These are phyloP conservation scores for Corchorus olitorius DNA, from an alignment of 345 rosid species.

Conservation along the genomic window DNA sequence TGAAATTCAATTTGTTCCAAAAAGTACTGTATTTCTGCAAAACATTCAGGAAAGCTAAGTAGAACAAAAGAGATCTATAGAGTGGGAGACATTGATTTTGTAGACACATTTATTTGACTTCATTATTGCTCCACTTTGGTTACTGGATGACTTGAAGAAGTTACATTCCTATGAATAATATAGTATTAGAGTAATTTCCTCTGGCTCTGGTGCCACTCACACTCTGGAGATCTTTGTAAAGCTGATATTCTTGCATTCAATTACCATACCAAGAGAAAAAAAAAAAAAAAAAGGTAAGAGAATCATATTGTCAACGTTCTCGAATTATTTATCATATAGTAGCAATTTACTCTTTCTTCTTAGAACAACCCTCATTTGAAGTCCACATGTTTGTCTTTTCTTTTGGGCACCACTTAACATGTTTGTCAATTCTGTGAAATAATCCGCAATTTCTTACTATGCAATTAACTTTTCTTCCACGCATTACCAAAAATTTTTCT, in stretches of 20 bases:
- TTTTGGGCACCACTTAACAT: too few relatives aligned
- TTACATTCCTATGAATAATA: not conserved
- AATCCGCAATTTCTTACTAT: too few relatives aligned
- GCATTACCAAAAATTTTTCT: too few relatives aligned
- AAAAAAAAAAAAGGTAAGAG: not conserved
- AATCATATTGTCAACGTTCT: too few relatives aligned
- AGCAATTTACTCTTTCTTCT: too few relatives aligned
- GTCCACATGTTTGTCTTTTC: too few relatives aligned
- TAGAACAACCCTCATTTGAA: too few relatives aligned
- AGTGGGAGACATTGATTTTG: slow-evolving; percentile 63
- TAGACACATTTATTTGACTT: slow-evolving; percentile 44
- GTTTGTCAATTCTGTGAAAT: too few relatives aligned
- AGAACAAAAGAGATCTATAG: slow-evolving; percentile 48
- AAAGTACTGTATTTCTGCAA: not conserved
- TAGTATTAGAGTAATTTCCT: not conserved
- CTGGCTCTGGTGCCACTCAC: not conserved
- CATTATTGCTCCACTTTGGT: not conserved
- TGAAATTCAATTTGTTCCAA: not conserved
- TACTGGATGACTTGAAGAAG: not conserved
- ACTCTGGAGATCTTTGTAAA: not conserved
- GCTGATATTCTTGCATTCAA: not conserved
- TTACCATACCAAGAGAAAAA: too few relatives aligned
- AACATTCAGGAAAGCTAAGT: slow-evolving; percentile 36
- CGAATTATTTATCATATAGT: too few relatives aligned
- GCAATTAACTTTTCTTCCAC: too few relatives aligned